phyloP scores from a whole-genome alignment of 768 basidiomycete genomes.

The Pholiota molesta region DNA sequence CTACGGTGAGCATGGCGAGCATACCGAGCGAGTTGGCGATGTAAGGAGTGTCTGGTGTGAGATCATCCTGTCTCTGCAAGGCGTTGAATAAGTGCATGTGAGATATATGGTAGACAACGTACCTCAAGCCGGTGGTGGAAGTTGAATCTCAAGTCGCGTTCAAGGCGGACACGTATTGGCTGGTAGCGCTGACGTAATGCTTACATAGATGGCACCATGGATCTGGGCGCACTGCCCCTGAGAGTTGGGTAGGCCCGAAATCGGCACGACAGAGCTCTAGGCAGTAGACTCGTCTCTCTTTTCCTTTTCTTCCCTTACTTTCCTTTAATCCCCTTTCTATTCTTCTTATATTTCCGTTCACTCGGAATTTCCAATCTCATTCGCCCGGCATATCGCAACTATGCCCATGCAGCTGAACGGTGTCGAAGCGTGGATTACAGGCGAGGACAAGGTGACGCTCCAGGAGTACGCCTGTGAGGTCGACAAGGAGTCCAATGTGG shows the following conservation, averaged over 20 bases:
- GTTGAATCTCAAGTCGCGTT: conserved; percentile 8
- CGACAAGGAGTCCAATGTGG: conserved; percentile 25
- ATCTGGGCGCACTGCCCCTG: conserved; percentile 8
- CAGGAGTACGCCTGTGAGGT: conserved; percentile 29
- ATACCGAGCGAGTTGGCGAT: conserved; percentile 84
- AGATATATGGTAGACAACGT: neutral
- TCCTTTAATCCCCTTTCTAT: conserved; percentile 3
- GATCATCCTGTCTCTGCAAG: conserved; percentile 59
- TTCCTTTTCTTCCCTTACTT: conserved; percentile 14
- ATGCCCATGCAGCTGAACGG: conserved; percentile 33
- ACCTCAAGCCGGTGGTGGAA: conserved; percentile 2
- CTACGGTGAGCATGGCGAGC: conserved; percentile 84
- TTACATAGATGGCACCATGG: neutral
- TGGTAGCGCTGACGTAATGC: conserved; percentile 1
- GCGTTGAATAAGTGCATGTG: neutral
- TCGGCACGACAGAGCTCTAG: conserved; percentile 13
- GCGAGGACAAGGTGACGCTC: conserved; percentile 29
- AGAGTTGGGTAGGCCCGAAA: neutral
- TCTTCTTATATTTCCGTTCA: conserved; percentile 13
- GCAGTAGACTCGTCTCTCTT: conserved; percentile 15
- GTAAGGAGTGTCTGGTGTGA: conserved; percentile 78
- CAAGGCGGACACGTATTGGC: conserved; percentile 5
- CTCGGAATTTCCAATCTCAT: conserved; percentile 9
- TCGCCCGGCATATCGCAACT: neutral
- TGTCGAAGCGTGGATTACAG: conserved; percentile 34